Evolutionary conservation across 768 basidiomycete species (phyloP), one percentile per base, ranked within the genome.

Genomic region (Dictyophora rubrovolvata): DNA sequence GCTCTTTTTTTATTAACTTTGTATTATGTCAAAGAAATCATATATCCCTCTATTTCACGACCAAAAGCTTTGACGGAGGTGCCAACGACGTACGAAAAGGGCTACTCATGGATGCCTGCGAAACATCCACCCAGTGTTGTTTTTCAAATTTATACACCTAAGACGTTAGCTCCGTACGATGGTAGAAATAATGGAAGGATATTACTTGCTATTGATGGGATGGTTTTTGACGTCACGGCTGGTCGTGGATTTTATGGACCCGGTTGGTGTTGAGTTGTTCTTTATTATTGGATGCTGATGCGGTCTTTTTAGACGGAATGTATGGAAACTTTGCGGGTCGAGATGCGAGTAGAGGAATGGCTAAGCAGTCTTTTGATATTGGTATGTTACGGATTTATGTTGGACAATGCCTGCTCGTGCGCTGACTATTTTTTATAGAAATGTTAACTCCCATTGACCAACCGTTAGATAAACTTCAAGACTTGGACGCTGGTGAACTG

Each of bases 261-360:
- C 20, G 85, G 95, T 95, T 61, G 68, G 87, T 72, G 36, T 28
- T 53, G 34, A 53, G 28, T 28, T 16, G 47, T 22, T 22, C 42
- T 56, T 55, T 14, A 46, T 55, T 56, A 21, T 23, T 21, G 42
- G 17, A 23, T 1, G 54, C 35, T 65, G 20, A 56, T 7, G 56
- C 12, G 54, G 18, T 18, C 50, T 61, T 50, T 47, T 28, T 64
- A 96, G 95, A 85, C 65, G 95, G 94, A 0, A 91, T 93, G 81
- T 97, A 97, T 68, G 93, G 92, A 33, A 95, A 94, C 72, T 98
- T 99, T 75, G 94, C 96, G 2, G 96, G 95, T 5, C 74, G 94
- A 53, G 95, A 99, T 72, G 95, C 95, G 1, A 94, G 91, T 16
- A 77, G 94, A 37, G 94, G 95, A 5, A 94, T 98, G 89, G 95